Evolutionary conservation across 208 protist genomes (phyloP).

Genomic region (Endotrypanum monterogeii): DNA sequence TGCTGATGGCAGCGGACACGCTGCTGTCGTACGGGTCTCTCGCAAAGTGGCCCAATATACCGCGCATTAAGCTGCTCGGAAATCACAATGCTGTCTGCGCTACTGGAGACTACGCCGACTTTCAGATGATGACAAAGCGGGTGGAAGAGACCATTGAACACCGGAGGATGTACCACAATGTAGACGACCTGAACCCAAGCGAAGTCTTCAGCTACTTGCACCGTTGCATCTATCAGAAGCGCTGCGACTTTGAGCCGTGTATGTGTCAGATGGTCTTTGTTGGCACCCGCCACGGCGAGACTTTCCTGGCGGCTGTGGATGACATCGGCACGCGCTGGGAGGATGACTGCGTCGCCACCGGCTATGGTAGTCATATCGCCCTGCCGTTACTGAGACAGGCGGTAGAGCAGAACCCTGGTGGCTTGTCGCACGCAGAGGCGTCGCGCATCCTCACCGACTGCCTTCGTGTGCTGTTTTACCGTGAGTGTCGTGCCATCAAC

Average conservation of each 20-base stretch:
- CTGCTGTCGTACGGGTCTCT: slow-evolving; percentile 97
- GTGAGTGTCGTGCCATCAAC: slow-evolving; percentile 97
- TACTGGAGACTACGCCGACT: slow-evolving; percentile 97
- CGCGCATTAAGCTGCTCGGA: slow-evolving; percentile 90
- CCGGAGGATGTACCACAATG: slow-evolving; percentile 79
- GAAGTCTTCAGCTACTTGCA: slow-evolving; percentile 95
- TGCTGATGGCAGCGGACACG: slow-evolving; percentile 96
- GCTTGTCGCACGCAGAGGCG: slow-evolving; percentile 90
- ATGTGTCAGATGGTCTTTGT: slow-evolving; percentile 96
- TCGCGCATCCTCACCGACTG: slow-evolving; percentile 87
- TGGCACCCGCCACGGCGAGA: slow-evolving; percentile 83
- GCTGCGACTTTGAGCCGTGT: slow-evolving; percentile 96
- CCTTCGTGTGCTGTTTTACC: slow-evolving; percentile 96
- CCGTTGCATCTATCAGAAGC: slow-evolving; percentile 93
- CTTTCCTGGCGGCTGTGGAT: slow-evolving; percentile 95
- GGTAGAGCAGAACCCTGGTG: slow-evolving; percentile 69
- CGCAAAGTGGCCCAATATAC: slow-evolving; percentile 94
- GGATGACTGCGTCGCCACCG: slow-evolving; percentile 93
- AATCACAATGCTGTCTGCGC: slow-evolving; percentile 90
- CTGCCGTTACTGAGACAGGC: slow-evolving; percentile 94
- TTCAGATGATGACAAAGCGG: slow-evolving; percentile 90
- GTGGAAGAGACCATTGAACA: slow-evolving; percentile 82
- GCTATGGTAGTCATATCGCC: slow-evolving; percentile 96
- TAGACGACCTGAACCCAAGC: slow-evolving; percentile 68
- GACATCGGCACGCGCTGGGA: slow-evolving; percentile 94